Evolutionary conservation across 805 yeast species (phyloP).

Genomic region (Kodamaea fukazawae): DNA sequence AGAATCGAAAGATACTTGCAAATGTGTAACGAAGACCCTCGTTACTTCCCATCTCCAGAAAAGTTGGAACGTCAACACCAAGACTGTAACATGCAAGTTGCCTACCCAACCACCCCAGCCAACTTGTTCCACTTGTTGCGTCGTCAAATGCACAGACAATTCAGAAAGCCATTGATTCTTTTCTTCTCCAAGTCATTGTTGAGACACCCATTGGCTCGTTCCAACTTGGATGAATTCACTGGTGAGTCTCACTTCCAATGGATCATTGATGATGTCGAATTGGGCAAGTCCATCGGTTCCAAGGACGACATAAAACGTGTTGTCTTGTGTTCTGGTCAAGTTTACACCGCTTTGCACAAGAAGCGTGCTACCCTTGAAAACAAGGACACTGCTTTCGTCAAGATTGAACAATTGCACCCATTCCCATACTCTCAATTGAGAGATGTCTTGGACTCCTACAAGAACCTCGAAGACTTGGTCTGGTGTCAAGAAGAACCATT

Average conservation of each 20-base stretch:
- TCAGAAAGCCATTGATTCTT: slow-evolving; percentile 84
- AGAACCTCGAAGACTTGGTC: slow-evolving; percentile 81
- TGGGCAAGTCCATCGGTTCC: slow-evolving; percentile 70
- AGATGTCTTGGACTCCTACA: slow-evolving; percentile 77
- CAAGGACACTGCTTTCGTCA: slow-evolving; percentile 82
- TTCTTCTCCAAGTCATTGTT: slow-evolving; percentile 91
- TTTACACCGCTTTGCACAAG: slow-evolving; percentile 87
- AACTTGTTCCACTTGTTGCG: slow-evolving; percentile 94
- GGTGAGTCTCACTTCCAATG: slow-evolving; percentile 92
- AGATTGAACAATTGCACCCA: slow-evolving; percentile 94
- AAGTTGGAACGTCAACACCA: slow-evolving; percentile 96
- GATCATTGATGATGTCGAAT: slow-evolving; percentile 90
- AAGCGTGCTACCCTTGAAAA: slow-evolving; percentile 75
- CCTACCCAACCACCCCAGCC: slow-evolving; percentile 97
- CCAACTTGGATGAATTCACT: slow-evolving; percentile 76
- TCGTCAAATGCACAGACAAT: slow-evolving; percentile 99
- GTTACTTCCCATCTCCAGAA: slow-evolving; percentile 85
- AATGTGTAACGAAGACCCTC: slow-evolving; percentile 92
- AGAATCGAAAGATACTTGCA: slow-evolving; percentile 96
- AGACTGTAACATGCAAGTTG: slow-evolving; percentile 97
- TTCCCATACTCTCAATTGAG: slow-evolving; percentile 96
- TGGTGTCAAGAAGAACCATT: slow-evolving; percentile 99
- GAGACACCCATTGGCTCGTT: slow-evolving; percentile 97
- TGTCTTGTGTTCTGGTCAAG: slow-evolving; percentile 89
- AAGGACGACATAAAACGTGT: slow-evolving; percentile 86